Evolutionary conservation across 495 filamentous ascomycete genomes (phyloP).

Genomic region (Penicillium arizonense): DNA sequence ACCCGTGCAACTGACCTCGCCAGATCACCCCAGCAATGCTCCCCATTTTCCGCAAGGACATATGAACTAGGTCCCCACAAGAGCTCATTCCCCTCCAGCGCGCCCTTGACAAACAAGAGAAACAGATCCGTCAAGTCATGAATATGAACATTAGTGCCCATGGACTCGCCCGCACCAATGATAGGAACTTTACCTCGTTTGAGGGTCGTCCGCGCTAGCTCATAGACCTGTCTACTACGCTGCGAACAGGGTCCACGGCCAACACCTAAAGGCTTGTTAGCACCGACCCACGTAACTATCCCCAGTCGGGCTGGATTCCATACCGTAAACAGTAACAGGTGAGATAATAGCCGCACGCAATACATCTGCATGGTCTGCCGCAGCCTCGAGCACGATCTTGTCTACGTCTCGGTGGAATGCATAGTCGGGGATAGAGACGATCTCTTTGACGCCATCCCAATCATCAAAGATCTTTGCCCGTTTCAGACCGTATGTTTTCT

Average conservation of each 20-base stretch:
- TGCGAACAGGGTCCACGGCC: constrained; percentile 62
- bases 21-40: constrained; percentile 59
- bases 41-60: constrained; percentile 60
- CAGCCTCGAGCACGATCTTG: constrained; percentile 40
- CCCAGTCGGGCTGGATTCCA: not conserved
- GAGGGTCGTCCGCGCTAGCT: constrained; percentile 48
- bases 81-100: constrained; percentile 44
- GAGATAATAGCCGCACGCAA: constrained; percentile 60
- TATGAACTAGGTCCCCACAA: constrained; percentile 63
- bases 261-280: not conserved
- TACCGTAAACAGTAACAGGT: constrained; percentile 66
- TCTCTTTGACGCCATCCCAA: constrained; percentile 35
- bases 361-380: constrained; percentile 24
- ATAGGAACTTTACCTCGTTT: constrained; percentile 51
- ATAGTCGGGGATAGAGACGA: constrained; percentile 43
- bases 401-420: constrained; percentile 50
- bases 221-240: constrained; percentile 55
- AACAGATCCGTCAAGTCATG: constrained; percentile 58
- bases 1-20: constrained; percentile 49
- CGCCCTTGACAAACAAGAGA: constrained; percentile 55
- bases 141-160: constrained; percentile 63
- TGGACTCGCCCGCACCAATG: constrained; percentile 49
- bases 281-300: not conserved
- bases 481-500: constrained; percentile 1
- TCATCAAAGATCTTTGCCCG: constrained; percentile 37